phyloP scores from a whole-genome alignment of 139 green algal genomes.

The Auxenochlorella pyrenoidosa region DNA sequence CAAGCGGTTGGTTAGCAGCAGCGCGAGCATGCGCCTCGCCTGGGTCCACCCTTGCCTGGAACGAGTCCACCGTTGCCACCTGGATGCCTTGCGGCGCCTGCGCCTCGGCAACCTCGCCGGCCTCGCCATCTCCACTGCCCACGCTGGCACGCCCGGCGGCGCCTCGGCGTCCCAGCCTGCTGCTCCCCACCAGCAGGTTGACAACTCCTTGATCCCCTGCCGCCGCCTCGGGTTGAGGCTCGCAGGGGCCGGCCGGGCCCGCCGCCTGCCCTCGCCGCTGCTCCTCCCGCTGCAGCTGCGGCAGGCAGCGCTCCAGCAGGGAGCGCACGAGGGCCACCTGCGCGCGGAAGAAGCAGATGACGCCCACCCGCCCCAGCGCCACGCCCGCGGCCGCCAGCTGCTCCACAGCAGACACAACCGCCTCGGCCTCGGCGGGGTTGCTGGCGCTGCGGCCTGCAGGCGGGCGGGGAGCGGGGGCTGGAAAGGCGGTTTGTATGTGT shows the following conservation, averaged over 20 bases:
- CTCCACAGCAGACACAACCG: conserved; percentile 53
- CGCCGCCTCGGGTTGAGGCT: not conserved
- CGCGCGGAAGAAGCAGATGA: conserved; percentile 87
- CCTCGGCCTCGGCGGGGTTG: conserved; percentile 68
- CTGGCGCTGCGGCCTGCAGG: conserved; percentile 52
- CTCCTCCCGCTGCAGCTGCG: conserved; percentile 16
- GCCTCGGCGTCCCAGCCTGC: not conserved
- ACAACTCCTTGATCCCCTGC: not conserved
- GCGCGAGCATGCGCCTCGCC: too few relatives aligned
- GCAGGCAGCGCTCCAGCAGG: conserved; percentile 18
- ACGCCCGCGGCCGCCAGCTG: conserved; percentile 47
- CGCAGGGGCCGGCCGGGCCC: not conserved
- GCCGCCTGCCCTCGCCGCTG: not conserved
- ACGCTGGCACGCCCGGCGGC: not conserved
- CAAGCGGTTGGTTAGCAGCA: too few relatives aligned
- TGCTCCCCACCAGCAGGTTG: too few relatives aligned
- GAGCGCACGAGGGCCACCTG: conserved; percentile 55
- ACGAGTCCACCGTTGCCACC: conserved; percentile 89
- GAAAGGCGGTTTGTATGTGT: not conserved
- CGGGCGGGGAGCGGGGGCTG: not conserved
- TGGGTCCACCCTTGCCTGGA: conserved; percentile 65
- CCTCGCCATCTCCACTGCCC: not conserved
- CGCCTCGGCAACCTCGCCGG: not conserved
- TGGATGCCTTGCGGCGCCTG: conserved; percentile 26
- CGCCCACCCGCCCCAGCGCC: conserved; percentile 50